Conservation (phyloP, 2,329 filamentous ascomycete species). For the Ascocoryne sarcoides region DNA sequence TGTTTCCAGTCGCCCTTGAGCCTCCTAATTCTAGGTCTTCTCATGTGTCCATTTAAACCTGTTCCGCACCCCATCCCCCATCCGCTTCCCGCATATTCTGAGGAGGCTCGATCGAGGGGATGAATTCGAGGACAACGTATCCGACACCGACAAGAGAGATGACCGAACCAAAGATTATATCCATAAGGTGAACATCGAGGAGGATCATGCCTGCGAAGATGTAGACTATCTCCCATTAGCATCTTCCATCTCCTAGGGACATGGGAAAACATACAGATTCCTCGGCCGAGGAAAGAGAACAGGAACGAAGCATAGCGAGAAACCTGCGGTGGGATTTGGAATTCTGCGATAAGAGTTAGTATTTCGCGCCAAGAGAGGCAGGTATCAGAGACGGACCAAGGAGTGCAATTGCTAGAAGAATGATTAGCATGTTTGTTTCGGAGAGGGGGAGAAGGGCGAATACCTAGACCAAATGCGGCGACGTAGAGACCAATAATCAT, state of each 20-base stretch:
- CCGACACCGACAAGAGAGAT: conserved; percentile 70
- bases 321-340: conserved; percentile 88
- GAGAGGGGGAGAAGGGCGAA: conserved; percentile 26
- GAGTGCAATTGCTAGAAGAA: conserved; percentile 51
- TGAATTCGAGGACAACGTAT: conserved; percentile 69
- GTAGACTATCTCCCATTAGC: conserved; percentile 59
- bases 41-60: conserved; percentile 20
- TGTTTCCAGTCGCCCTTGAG: no score
- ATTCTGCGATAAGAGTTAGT: conserved; percentile 45
- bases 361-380: no score
- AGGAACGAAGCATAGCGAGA: conserved; percentile 94
- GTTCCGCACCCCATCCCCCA: conserved; percentile 28
- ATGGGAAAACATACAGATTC: conserved; percentile 63
- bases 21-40: no score
- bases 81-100: conserved; percentile 42
- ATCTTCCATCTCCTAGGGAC: neutral
- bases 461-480: conserved; percentile 82
- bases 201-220: conserved; percentile 87
- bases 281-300: conserved; percentile 94
- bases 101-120: conserved; percentile 62
- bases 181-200: conserved; percentile 56
- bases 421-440: conserved; percentile 21
- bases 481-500: conserved; percentile 81
- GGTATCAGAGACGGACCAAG: conserved; percentile 41
- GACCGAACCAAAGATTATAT: conserved; percentile 68